A percentile compares a stretch with the other conserved stretches of the same genome.
Evolutionary conservation across 1,284 basidiomycete species (phyloP).

Genomic region (Apiotrichum porosum): DNA sequence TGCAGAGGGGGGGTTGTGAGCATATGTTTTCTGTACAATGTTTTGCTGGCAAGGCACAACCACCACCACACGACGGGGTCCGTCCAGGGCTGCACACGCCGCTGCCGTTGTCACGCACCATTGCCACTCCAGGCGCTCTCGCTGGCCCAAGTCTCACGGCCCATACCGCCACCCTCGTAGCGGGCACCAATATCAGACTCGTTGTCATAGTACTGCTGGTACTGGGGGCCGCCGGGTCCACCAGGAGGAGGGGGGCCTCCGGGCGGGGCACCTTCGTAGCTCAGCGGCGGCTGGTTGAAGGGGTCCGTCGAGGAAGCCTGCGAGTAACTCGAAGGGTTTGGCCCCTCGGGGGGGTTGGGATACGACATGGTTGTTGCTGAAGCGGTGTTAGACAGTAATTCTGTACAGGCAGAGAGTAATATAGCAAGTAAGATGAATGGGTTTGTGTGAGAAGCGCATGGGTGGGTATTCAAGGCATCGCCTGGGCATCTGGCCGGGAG

Average conservation of each 20-base stretch:
- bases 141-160: conserved; percentile 46
- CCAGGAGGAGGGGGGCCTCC: conserved; percentile 5
- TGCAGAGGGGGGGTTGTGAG: no score
- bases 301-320: conserved; percentile 23
- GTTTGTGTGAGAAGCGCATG: no score
- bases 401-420: no score
- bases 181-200: conserved; percentile 65
- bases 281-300: conserved; percentile 31
- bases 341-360: conserved; percentile 11
- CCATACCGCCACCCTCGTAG: conserved; percentile 47
- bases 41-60: no score
- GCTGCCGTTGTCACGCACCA: no score
- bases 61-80: no score
- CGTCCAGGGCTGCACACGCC: no score
- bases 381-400: neutral
- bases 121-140: conserved; percentile 40
- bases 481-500: no score
- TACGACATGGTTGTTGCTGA: conserved; percentile 10
- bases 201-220: conserved; percentile 62
- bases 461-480: no score
- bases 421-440: no score
- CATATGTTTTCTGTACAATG: no score
- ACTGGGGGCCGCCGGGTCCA: conserved; percentile 28
- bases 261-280: conserved; percentile 27
- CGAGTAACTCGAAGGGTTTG: conserved; percentile 16